Evolutionary conservation across 495 filamentous ascomycete genomes (phyloP), one percentile per base, ranked within the genome.

Genomic region (Penicillium pulvis): DNA sequence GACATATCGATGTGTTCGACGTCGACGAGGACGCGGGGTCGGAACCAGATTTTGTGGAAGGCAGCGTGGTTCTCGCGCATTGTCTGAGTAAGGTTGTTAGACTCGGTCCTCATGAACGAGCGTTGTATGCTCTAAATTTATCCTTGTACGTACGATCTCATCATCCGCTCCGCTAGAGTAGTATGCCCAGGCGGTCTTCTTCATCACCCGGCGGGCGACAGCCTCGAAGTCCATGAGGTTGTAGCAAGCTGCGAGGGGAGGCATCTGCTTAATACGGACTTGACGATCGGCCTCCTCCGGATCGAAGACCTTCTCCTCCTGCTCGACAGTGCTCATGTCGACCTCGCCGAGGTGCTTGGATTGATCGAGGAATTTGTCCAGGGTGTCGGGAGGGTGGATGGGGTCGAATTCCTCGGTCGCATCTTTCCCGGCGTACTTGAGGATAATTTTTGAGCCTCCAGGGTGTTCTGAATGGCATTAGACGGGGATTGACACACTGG

Each of bases 11-110:
- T 83, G 24, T 91, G 81, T 65, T 91, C 88, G 24, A 98, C 93
- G 62, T 98, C 85, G 39, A 93, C 85, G 19, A 98, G 82, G 53
- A 97, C 77, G 45, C 85, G 84, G 3, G 93, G 93, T 17, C 93
- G 85, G 78, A 98, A 98, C 93, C 93, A 98, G 74, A 98, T 93
- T 66, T 93, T 92, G 76, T 98, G 93, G 78, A 88, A 98, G 28
- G 95, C 94, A 10, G 87, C 84, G 77, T 96, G 93, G 76, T 98
- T 98, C 75, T 98, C 95, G 51, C 94, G 86, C 83, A 98, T 82
- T 1, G 94, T 98, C 91, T 96, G 39, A 3, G 14, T 9, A 14
- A 36, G 7, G 9, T 36, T 17, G 41, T 41, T 30, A 26, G 52
- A 35, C 42, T 58, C 44, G 51, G 28, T 50, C 17, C 39, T n/a